Evolutionary conservation across 352 stramenopile species (phyloP), one percentile per base, ranked within the genome.

Genomic region (Phytophthora quininea): DNA sequence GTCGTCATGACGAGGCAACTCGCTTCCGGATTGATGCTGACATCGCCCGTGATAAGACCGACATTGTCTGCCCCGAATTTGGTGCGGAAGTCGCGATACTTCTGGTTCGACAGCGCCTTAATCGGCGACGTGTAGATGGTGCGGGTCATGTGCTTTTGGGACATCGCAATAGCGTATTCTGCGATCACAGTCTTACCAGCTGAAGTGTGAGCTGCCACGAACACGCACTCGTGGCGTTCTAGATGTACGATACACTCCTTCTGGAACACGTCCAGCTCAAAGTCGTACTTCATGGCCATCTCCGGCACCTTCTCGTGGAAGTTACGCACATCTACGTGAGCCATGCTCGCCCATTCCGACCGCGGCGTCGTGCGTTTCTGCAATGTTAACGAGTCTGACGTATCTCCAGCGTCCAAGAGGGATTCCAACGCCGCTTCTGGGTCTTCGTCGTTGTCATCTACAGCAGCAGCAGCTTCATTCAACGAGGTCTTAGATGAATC

Each of bases 41-140:
- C 96, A 74, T 99, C 97, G 19, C 97, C 97, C 7, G 97, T 99
- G 71, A 99, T 98, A 7, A 99, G 67, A 3, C 97, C 97, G 33
- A 99, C 96, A 75, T 99, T 93, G 29, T 98, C 90, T 2, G 83
- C 71, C 1, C 91, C 93, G 72, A 98, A 98, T 58, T 96, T 95
- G 31, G 88, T 81, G 37, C 92, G 94, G 69, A 99, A 99, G 67
- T 99, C 97, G 38, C 97, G 88, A 78, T 99, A 99, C 82, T 99
- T 99, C 76, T 99, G 97, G 74, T 99, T 99, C 15, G 88, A 98
- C 37, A 99, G 76, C 38, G 97, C 97, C 73, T 99, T 99, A 67
- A 99, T 99, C 0, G 98, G 97, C 37, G 93, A 98, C 27, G 98
- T 99, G 81, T 99, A 99, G 57, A 99, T 97, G 33, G 87, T 96